These are phyloP conservation scores for Neurospora sp. DNA, from an alignment of 495 filamentous ascomycete species.

Conservation along the genomic window DNA sequence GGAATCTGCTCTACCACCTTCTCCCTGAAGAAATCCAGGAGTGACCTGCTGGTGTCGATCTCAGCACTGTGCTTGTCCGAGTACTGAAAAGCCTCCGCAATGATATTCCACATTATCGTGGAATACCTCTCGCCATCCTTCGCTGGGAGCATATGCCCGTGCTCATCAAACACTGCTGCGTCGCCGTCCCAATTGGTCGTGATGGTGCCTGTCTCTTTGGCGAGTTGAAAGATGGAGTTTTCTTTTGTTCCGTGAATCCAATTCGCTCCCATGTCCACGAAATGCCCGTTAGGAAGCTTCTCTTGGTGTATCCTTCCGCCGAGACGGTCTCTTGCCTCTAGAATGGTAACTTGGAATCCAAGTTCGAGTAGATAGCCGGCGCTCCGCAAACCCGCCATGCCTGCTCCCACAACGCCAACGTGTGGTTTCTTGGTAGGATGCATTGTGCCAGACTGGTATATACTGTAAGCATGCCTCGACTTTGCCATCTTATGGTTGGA, in stretches of 20 bases:
- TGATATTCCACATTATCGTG: slow-evolving; percentile 65
- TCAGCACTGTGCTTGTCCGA: slow-evolving; percentile 55
- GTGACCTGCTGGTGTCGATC: slow-evolving; percentile 56
- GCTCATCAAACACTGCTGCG: slow-evolving; percentile 49
- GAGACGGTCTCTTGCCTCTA: slow-evolving; percentile 75
- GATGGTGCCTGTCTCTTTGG: slow-evolving; percentile 52
- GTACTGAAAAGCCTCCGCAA: slow-evolving; percentile 68
- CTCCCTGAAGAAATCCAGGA: slow-evolving; percentile 67
- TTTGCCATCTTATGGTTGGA: not conserved
- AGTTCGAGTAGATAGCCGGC: slow-evolving; percentile 71
- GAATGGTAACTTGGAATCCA: slow-evolving; percentile 71
- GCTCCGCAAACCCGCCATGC: slow-evolving; percentile 77
- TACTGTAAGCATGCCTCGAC: slow-evolving; percentile 6
- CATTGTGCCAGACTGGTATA: slow-evolving; percentile 28
- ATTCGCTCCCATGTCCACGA: slow-evolving; percentile 69
- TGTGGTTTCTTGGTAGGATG: slow-evolving; percentile 27
- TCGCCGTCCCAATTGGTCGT: slow-evolving; percentile 48
- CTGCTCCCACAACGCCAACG: slow-evolving; percentile 75
- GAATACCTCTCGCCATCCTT: slow-evolving; percentile 43
- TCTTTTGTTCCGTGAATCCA: slow-evolving; percentile 87
- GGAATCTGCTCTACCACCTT: slow-evolving; percentile 44
- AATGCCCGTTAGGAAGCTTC: slow-evolving; percentile 34
- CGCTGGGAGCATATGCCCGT: slow-evolving; percentile 48
- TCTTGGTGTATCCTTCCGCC: slow-evolving; percentile 65
- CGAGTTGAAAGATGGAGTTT: slow-evolving; percentile 78